Evolutionary conservation across 768 basidiomycete genomes (phyloP), one percentile per base, ranked within the genome.

Genomic region (Mycena amicta): DNA sequence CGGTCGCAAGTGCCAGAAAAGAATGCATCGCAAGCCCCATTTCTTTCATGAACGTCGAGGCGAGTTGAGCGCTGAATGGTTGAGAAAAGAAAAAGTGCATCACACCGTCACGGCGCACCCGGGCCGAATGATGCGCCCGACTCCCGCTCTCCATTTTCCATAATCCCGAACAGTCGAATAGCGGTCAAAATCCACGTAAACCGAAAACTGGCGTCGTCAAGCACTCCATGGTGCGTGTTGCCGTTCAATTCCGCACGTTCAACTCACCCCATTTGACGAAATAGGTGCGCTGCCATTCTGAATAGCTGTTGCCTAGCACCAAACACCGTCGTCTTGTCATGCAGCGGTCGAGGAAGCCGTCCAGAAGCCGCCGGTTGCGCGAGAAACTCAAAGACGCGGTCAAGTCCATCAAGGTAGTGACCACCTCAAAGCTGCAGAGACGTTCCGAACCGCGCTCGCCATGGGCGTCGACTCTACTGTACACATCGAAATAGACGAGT

Each of bases 131-230:
- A 96, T 95, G 94, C 82, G 88, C 63, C 88, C 93, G 6, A 85
- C 92, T 40, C 74, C 87, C 37, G 75, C 77, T n/a, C 82, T 85
- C 49, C 78, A n/a, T n/a, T n/a, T n/a, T n/a, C n/a, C n/a, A n/a
- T n/a, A n/a, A n/a, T n/a, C n/a, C n/a, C n/a, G n/a, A n/a, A n/a
- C n/a, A n/a, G 90, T 99, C 52, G 97, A 98, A 77, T 99, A 92
- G 90, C 94, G 3, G 94, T 96, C 75, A 98, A 98, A 82, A 97
- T 99, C 77, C 91, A 97, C 52, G 93, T 99, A 50, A 96, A 96
- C 71, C 85, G 93, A 4, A 97, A 70, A 97, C 94, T 31, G 97
- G 95, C 15, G 86, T 99, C 41, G 96, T 97, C 66, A 99, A 99
- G 82, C 97, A 99, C 76, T 95, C 94, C 2, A 98, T 99, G 95